Base-by-base conservation (phyloP, 192 early-diverging fungal species). In the Coemansia javaensis region DNA sequence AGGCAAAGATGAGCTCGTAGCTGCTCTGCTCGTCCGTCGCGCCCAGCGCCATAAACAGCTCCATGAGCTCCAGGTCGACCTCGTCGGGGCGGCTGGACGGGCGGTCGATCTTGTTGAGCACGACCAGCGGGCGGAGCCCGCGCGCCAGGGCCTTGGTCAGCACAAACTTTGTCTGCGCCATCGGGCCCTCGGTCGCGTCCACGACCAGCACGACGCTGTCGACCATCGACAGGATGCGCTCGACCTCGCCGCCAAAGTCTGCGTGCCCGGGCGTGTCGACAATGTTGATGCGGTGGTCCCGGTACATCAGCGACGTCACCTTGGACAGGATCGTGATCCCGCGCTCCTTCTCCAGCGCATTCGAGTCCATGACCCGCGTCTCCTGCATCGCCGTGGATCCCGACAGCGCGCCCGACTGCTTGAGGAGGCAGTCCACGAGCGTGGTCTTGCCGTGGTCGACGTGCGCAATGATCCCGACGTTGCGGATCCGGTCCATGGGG, bases 291-390 rank as follows among this genome's bases (percentile, higher is more conserved):
- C 86, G 79, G 59, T 88, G 77, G 45, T 75, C 75, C 47, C 78
- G 79, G 72, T 87, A 89, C 31, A 65, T 75, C 25, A 91, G 79
- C 34, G 82, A 83, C 22, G 89, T 91, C 44, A 82, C 80, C 54
- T 91, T 91, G 32, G 82, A 85, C 39, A 91, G 78, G 62, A 91
- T 91, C 24, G 89, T 91, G 64, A 91, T 91, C n/a, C 89, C 89
- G 44, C 89, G 81, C 74, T 91, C 89, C 56, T 81, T 82, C 44
- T 91, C 89, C 33, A 91, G 59, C 16, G 79, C 78, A 58, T 91
- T 88, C 11, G 85, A 81, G 77, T 91, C 89, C 89, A 91, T 91
- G 12, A 90, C 85, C 8, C 89, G 81, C 47, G 81, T 77, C 44
- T 75, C 77, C 71, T 68, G 79, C 70, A 74, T 74, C 13, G 66